A percentile compares a stretch with the other conserved stretches of the same genome.
phyloP scores from a whole-genome alignment of 768 basidiomycete species.

The Russula sp. region DNA sequence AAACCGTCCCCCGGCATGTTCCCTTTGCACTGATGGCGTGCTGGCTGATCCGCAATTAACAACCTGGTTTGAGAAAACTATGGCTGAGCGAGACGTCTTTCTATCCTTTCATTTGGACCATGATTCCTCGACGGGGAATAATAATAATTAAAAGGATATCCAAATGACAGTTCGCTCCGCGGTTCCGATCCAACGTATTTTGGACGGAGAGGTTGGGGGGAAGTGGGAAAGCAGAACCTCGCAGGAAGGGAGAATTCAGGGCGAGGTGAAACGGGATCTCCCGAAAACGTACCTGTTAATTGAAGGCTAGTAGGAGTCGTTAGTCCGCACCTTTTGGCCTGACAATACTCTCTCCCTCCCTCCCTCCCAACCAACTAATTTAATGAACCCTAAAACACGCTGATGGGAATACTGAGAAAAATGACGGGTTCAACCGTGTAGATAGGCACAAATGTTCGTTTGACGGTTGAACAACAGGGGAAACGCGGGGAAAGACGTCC shows the following conservation, averaged over 20 bases:
- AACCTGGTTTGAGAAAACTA: no score
- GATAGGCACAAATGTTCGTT: neutral
- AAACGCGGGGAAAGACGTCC: neutral
- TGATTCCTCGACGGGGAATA: constrained; percentile 9
- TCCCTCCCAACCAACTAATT: neutral
- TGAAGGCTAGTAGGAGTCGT: neutral
- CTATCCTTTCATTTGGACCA: neutral
- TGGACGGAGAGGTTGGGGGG: neutral
- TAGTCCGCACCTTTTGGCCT: neutral
- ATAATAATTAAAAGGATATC: neutral
- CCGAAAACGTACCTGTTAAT: neutral
- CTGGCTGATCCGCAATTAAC: no score
- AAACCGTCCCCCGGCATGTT: constrained; percentile 1
- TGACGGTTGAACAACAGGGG: neutral
- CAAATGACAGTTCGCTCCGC: neutral
- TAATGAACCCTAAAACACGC: neutral
- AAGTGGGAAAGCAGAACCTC: neutral
- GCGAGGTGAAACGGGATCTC: neutral
- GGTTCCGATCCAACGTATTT: neutral
- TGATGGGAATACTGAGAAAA: neutral
- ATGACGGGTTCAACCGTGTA: neutral
- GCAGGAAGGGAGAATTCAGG: neutral
- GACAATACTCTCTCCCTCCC: neutral
- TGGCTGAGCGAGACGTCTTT: no score
- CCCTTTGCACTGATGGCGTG: neutral